Base-by-base conservation (phyloP, 768 basidiomycete genomes). In the Russula emetica region DNA sequence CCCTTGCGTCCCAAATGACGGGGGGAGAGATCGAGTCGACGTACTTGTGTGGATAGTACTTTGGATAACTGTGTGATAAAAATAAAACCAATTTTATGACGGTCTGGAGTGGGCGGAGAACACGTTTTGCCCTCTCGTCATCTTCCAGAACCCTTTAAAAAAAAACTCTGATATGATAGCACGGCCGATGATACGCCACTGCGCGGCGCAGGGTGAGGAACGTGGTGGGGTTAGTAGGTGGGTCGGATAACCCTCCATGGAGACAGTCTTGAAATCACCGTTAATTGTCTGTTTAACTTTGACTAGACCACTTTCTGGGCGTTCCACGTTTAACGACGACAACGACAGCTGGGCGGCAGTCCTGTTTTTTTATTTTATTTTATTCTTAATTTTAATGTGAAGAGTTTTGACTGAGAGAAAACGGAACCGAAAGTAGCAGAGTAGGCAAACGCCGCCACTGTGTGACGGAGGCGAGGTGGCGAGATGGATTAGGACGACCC, bases 271-370 rank as follows among this genome's bases (percentile, higher is more conserved):
- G n/a, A 22, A 11, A 58, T 45, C 22, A 20, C 20, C 44, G 58
- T 44, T 44, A 20, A 36, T 55, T 11, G 44, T 50, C n/a, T n/a
- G n/a, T n/a, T n/a, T n/a, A n/a, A n/a, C n/a, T n/a, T 20, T 36
- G 18, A 45, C 47, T 64, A 60, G 45, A 20, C 58, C 28, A 16
- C 45, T 51, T 60, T 14, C 54, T 47, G 58, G 22, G 34, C 50
- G 55, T 38, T 30, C 30, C 59, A 61, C 64, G 64, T 65, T 60
- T 45, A 61, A 56, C 59, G 54, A 61, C 55, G 59, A 61, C 55
- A 50, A 28, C 40, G 49, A 60, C 58, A 42, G 5, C 34, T 47
- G 51, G 20, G 34, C n/a, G 22, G n/a, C 58, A 38, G 16, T 18
- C 49, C 16, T 38, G 16, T 36, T 14, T 36, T 14, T 38, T n/a